Evolutionary conservation across 2,329 filamentous ascomycete genomes (phyloP), one percentile per base, ranked within the genome.

Genomic region (Paracamarosporium sp.): DNA sequence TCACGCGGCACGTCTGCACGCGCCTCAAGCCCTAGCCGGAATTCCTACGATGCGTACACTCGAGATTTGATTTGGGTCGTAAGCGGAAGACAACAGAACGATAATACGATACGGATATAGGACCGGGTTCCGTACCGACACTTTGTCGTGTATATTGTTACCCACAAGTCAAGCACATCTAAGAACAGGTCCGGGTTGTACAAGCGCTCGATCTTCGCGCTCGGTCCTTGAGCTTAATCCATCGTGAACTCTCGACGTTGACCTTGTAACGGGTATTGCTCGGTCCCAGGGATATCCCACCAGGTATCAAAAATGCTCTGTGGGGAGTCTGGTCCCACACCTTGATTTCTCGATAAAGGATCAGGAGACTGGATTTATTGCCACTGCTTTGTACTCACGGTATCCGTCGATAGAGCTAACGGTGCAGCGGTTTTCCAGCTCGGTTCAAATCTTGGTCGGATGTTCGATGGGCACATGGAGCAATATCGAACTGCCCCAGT

Each of bases 51-150:
- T 3, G n/a, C 7, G n/a, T 11, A n/a, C 5, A 20, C 2, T 40
- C 17, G 2, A 40, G 17, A 9, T 15, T 5, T 8, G 12, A 17
- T n/a, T 12, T 27, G 24, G 30, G 6, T 31, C 11, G 46, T 27
- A 24, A 43, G n/a, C 9, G 11, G 25, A 7, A 31, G 9, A 43
- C 22, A n/a, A 1, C 24, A 28, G 35, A 41, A 31, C 27, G 6
- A 51, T 51, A 22, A 51, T 28, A 41, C 17, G 15, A 15, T 11
- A 24, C 36, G 48, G 15, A 43, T 41, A 51, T 41, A 41, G 48
- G 25, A 43, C 48, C 36, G 40, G 48, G 48, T 41, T 51, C 36
- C 47, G 47, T 35, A 25, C 47, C 35, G 35, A 51, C 27, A 5
- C 17, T 31, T 28, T 36, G 36, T 31, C 25, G n/a, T 20, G 35